These are phyloP conservation scores for Madurella mycetomatis DNA, from an alignment of 2,329 filamentous ascomycete genomes.

Conservation along the genomic window DNA sequence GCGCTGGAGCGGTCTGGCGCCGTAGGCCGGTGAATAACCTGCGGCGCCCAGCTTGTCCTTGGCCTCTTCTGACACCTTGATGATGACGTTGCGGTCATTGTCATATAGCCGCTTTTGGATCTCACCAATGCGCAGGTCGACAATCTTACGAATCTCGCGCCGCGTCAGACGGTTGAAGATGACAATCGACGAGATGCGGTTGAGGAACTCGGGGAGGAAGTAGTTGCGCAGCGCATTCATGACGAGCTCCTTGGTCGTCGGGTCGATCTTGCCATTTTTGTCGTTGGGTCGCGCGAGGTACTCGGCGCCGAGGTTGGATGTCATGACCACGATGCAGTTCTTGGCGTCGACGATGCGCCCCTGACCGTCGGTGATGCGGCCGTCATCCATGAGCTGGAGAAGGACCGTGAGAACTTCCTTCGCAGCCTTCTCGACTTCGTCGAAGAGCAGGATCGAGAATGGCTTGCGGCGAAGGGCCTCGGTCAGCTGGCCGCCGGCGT, in stretches of 20 bases:
- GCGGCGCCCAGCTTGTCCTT: slow-evolving; percentile 89
- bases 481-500: slow-evolving; percentile 91
- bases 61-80: slow-evolving; percentile 77
- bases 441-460: slow-evolving; percentile 96
- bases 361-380: slow-evolving; percentile 96
- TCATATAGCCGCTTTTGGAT: slow-evolving; percentile 85
- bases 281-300: slow-evolving; percentile 76
- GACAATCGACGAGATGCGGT: slow-evolving; percentile 92
- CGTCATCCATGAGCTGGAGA: slow-evolving; percentile 99
- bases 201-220: slow-evolving; percentile 97
- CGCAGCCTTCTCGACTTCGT: slow-evolving; percentile 97
- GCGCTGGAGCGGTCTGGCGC: slow-evolving; percentile 79
- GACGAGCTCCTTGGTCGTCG: slow-evolving; percentile 79
- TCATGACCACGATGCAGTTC: slow-evolving; percentile 99
- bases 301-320: slow-evolving; percentile 92
- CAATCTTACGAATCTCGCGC: slow-evolving; percentile 88
- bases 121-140: slow-evolving; percentile 81
- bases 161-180: slow-evolving; percentile 97
- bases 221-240: slow-evolving; percentile 89
- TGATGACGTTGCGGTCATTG: slow-evolving; percentile 81
- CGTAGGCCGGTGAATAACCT: slow-evolving; percentile 93
- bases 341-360: slow-evolving; percentile 89
- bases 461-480: slow-evolving; percentile 90
- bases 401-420: slow-evolving; percentile 96
- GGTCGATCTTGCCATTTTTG: slow-evolving; percentile 80